Percentiles rank a stretch among this genome's conserved stretches.
These are phyloP conservation scores for Leavenworthia alabamica DNA, from an alignment of 345 rosid genomes.

Conservation along the genomic window DNA sequence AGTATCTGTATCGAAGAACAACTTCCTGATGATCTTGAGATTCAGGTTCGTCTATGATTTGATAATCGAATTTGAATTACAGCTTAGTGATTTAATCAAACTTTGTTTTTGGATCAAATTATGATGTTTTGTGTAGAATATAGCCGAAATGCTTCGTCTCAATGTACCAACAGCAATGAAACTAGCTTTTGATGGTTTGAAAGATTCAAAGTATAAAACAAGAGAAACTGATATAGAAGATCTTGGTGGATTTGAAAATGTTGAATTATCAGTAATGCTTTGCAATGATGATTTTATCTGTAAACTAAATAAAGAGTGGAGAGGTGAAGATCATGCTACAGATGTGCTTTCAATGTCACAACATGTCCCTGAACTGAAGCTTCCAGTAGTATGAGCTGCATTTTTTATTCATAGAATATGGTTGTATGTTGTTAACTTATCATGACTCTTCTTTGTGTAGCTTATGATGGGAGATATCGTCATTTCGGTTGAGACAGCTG, in stretches of 20 bases:
- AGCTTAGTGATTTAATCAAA: neutral
- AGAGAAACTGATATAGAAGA: constrained; percentile 65
- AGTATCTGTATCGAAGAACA: constrained; percentile 78
- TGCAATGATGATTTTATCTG: constrained; percentile 78
- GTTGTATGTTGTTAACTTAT: neutral
- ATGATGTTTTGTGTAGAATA: constrained; percentile 40
- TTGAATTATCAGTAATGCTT: constrained; percentile 77
- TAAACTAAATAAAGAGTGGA: constrained; percentile 91
- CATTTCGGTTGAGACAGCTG: constrained; percentile 88
- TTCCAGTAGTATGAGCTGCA: constrained; percentile 60
- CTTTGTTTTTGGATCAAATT: neutral
- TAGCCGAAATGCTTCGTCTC: constrained; percentile 78
- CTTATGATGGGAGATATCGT: constrained; percentile 97
- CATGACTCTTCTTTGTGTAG: constrained; percentile 35
- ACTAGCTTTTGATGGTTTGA: constrained; percentile 59
- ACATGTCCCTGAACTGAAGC: constrained; percentile 65
- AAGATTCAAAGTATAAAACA: constrained; percentile 53
- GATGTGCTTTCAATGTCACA: constrained; percentile 97
- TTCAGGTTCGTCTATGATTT: constrained; percentile 37
- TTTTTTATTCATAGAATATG: neutral
- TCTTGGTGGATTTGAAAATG: constrained; percentile 59
- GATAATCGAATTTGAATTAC: neutral
- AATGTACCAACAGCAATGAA: constrained; percentile 86
- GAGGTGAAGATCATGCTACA: constrained; percentile 86
- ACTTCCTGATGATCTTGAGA: constrained; percentile 80